Base-by-base conservation (phyloP, 495 filamentous ascomycete species). In the Parachaetomium inaequale region DNA sequence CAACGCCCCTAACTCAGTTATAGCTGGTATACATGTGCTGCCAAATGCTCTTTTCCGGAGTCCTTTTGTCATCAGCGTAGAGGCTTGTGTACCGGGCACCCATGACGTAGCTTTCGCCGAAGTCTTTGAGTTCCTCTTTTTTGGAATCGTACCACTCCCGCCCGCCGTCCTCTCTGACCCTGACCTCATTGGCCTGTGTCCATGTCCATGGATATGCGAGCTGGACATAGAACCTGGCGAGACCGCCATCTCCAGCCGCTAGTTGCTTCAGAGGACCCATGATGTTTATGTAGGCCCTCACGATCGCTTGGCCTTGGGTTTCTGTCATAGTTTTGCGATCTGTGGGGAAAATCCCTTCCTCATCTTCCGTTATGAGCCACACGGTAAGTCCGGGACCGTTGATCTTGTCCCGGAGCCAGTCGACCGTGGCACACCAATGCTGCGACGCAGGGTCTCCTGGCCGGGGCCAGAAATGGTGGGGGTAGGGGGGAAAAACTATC, bases 311-410 rank as follows among this genome's bases (percentile, higher is more conserved):
- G 7, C 25, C 45, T 14, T 58, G 7, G 1, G 4, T 1, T 2
- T 15, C 14, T 0, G 31, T 31, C 21, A 46, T 25, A 6, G 0
- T 1, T 1, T 1, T 0, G 19, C 14, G 23, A 19, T 40, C 31
- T 11, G n/a, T 0, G n/a, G 0, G 2, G 11, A 29, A 14, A 12
- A 28, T 4, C 21, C 34, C 0, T 0, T 42, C 31, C 25, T 25
- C 25, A 21, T 58, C 28, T 3, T n/a, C 26, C 52, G 23, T 34
- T 8, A 63, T 14, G 11, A 58, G 14, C 7, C 46, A 8, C 23
- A 63, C 2, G 25, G 61, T 63, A 4, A 63, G 54, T 2, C 8
- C 46, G 4, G 31, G 28, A 3, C 0, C 12, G 40, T 63, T 43
- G 21, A 59, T 45, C 36, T 36, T 38, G 21, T 23, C 34, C 2